Evolutionary conservation across 2,329 filamentous ascomycete genomes (phyloP).

Genomic region (Fusarium austroafricanum): DNA sequence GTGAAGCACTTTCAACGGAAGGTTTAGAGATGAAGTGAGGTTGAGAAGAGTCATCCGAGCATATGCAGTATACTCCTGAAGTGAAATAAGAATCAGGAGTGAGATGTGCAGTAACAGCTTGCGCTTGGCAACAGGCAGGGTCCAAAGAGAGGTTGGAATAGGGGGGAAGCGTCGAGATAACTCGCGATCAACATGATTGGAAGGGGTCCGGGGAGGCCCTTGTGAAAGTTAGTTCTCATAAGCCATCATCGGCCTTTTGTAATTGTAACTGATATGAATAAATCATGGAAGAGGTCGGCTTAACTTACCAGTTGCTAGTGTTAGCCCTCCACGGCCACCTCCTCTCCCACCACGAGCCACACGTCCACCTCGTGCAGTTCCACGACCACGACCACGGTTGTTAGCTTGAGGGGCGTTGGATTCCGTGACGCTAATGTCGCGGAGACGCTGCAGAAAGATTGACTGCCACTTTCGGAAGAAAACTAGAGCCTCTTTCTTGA

Average conservation of each 20-base stretch:
- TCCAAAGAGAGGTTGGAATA: conserved; percentile 69
- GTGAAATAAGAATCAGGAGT: conserved; percentile 77
- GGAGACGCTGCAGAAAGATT: conserved; percentile 74
- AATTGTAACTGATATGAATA: not conserved
- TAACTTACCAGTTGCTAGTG: conserved; percentile 53
- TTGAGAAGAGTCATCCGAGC: conserved; percentile 78
- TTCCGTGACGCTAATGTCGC: conserved; percentile 71
- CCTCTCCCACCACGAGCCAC: conserved; percentile 50
- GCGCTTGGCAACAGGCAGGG: conserved; percentile 69
- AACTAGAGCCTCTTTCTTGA: conserved; percentile 75
- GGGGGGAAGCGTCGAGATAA: conserved; percentile 67
- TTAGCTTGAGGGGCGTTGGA: conserved; percentile 40
- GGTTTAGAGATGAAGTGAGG: conserved; percentile 75
- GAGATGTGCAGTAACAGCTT: conserved; percentile 77
- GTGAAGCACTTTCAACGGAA: conserved; percentile 72
- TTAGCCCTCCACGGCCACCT: conserved; percentile 44
- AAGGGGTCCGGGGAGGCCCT: conserved; percentile 56
- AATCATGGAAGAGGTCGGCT: not conserved
- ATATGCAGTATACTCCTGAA: conserved; percentile 81
- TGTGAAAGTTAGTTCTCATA: conserved; percentile 13
- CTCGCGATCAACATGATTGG: conserved; percentile 59
- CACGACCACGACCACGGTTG: conserved; percentile 53
- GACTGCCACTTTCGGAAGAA: conserved; percentile 87
- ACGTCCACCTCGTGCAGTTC: conserved; percentile 47
- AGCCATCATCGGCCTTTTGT: too few relatives aligned